Base-by-base conservation (phyloP, 108 stramenopile species). In the Skeletonema potamos region DNA sequence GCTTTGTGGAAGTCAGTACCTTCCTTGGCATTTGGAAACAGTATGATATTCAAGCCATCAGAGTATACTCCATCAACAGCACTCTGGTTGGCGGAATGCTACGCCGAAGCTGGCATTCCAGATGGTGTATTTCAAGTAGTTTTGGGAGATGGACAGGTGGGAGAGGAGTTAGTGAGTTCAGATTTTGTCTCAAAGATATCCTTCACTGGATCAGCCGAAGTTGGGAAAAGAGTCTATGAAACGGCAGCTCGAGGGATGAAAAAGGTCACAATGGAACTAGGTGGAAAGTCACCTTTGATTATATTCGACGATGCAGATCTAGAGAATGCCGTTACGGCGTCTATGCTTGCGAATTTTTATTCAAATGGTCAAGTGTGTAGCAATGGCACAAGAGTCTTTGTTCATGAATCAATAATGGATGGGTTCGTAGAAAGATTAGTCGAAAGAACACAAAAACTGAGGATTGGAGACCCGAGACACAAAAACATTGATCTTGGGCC, bases 31-130 rank as follows among this genome's bases (percentile, higher is more conserved):
- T 90, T 88, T 27, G 97, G 97, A 20, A 90, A 90, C 84, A 81
- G 87, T 60, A 85, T 97, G 61, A 90, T 99, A 58, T 85, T 97
- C 56, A 99, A 99, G 78, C 92, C 96, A 13, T 92, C 97, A 2
- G 97, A 98, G 73, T 88, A 86, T 15, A 92, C 97, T 18, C 97
- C 97, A 6, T 84, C 93, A 39, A 90, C 87, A 11, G 94, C 90
- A 12, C 79, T 64, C 34, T 92, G 54, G 88, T 59, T 77, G 62
- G 87, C 76, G 4, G 84, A 92, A 57, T 81, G 96, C 37, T 81
- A 78, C 29, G 59, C 80, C 4, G 87, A 95, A 58, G 92, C 93
- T 18, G 97, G 97, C 8, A 64, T 98, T 11, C 97, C 97, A 11
- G 72, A 73, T 17, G 97, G 96, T 10, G 92, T 91, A 33, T 81